phyloP scores from a whole-genome alignment of 2,329 filamentous ascomycete species.

The Monilinia fructigena region DNA sequence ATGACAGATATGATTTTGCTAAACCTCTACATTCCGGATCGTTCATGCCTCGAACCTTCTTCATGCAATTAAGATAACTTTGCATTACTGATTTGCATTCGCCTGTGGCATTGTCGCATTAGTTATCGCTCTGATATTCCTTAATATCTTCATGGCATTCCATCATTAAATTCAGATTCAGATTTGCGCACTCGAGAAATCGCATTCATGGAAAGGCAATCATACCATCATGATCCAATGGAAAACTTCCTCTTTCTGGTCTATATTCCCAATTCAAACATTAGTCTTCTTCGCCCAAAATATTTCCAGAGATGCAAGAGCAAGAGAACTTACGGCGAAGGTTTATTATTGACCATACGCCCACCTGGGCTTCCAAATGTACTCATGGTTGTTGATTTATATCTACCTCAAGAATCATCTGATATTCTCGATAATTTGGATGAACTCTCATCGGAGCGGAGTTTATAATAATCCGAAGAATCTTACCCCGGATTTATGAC shows the following conservation, averaged over 20 bases:
- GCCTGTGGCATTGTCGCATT: conserved; percentile 49
- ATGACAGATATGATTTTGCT: conserved; percentile 84
- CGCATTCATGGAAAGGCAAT: conserved; percentile 2
- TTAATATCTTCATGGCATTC: not conserved
- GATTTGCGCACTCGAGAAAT: not conserved
- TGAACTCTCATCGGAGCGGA: conserved; percentile 5
- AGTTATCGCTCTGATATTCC: conserved; percentile 20
- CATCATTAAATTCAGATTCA: not conserved
- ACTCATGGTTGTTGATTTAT: conserved; percentile 48
- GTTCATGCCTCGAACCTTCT: conserved; percentile 78
- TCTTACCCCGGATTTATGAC: conserved; percentile 15
- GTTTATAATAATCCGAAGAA: conserved; percentile 11
- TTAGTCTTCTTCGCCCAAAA: conserved; percentile 10
- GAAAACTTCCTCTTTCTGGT: conserved; percentile 89
- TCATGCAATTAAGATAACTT: conserved; percentile 83
- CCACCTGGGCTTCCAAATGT: conserved; percentile 71
- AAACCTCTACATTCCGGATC: conserved; percentile 80
- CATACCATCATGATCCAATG: conserved; percentile 86
- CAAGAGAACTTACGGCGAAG: conserved; percentile 59
- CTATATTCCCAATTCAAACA: conserved; percentile 45
- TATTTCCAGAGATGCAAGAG: not conserved
- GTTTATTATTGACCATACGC: conserved; percentile 61
- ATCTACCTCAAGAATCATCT: conserved; percentile 1
- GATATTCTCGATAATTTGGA: conserved; percentile 17
- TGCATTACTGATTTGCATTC: conserved; percentile 92